Evolutionary conservation across 306 rosid species (phyloP).

Genomic region (Prunus fruticosa): DNA sequence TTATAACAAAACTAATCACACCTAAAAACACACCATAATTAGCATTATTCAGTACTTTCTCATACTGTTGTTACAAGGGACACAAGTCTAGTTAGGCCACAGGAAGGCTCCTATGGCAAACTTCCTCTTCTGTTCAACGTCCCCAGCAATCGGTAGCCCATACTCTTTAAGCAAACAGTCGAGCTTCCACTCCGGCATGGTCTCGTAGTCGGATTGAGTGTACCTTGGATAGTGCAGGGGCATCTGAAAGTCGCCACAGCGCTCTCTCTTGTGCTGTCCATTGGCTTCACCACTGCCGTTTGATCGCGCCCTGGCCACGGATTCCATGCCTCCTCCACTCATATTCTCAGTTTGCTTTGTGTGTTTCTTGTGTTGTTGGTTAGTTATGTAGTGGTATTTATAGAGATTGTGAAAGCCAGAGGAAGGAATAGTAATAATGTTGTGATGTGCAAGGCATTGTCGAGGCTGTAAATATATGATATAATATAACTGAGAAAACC

Average conservation of each 20-base stretch:
- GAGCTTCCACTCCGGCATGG: constrained; percentile 69
- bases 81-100: constrained; percentile 31
- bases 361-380: neutral
- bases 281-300: neutral
- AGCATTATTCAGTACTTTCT: neutral
- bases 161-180: constrained; percentile 63
- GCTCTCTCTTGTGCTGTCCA: constrained; percentile 8
- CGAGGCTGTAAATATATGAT: neutral
- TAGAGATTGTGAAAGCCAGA: neutral
- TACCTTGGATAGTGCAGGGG: constrained; percentile 70
- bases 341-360: neutral
- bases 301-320: constrained; percentile 9
- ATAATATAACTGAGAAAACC: constrained; percentile 8
- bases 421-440: neutral
- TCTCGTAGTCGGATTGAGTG: constrained; percentile 52
- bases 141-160: constrained; percentile 51
- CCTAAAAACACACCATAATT: neutral
- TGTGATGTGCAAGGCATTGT: neutral
- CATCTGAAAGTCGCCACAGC: constrained; percentile 49
- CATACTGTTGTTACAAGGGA: neutral
- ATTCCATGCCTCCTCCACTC: constrained; percentile 25
- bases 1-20: neutral
- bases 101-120: constrained; percentile 67
- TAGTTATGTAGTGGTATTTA: neutral
- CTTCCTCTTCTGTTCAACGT: constrained; percentile 47